Conservation (phyloP, 176 grass and related monocot species). For the Zizania latifolia region DNA sequence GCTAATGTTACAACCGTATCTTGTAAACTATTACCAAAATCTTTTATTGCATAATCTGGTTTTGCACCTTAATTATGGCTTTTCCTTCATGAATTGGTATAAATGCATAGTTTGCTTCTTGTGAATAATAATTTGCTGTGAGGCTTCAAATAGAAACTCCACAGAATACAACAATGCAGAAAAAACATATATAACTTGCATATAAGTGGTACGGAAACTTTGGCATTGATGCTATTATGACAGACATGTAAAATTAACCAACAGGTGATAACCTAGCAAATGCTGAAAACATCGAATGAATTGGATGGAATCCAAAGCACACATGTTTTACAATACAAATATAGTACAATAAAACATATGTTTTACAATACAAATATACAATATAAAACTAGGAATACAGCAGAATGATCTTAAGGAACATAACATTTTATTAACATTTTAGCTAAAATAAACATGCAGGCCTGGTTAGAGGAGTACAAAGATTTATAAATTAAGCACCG, state of each 20-base stretch:
- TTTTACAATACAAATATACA: not conserved
- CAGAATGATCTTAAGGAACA: not conserved
- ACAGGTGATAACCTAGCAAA: not conserved
- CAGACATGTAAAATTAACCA: not conserved
- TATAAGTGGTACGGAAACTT: not conserved
- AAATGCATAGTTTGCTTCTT: not conserved
- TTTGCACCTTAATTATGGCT: not conserved
- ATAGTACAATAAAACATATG: too few relatives aligned
- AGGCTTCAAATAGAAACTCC: not conserved
- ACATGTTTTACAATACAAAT: not conserved
- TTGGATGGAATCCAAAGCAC: not conserved
- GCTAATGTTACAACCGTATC: not conserved
- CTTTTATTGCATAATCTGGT: not conserved
- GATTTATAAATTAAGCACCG: not conserved
- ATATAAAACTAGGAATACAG: not conserved
- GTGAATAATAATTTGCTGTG: constrained; percentile 4
- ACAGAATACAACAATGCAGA: not conserved
- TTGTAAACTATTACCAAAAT: not conserved
- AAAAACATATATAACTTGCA: not conserved
- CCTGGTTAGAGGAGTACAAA: not conserved
- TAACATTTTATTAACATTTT: not conserved
- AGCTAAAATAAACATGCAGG: not conserved
- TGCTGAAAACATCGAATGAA: not conserved
- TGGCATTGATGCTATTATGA: constrained; percentile 1
- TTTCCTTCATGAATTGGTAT: not conserved